Evolutionary conservation across 2,329 filamentous ascomycete genomes (phyloP).

Genomic region (Aspergillus melleus): DNA sequence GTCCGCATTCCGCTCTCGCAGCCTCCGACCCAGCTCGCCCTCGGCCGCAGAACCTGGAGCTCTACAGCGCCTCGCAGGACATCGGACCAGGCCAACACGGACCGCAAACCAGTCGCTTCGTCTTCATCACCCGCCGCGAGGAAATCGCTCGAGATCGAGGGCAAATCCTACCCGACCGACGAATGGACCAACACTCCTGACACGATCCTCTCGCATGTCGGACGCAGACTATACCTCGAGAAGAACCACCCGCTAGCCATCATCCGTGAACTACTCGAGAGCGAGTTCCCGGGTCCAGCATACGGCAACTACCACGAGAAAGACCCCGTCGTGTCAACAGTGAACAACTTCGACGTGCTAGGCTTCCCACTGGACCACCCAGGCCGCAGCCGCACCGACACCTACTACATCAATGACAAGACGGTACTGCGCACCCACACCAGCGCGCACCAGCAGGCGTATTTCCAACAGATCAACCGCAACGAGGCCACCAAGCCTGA

Average conservation of each 20-base stretch:
- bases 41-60: slow-evolving; percentile 31
- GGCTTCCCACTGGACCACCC: slow-evolving; percentile 87
- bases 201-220: slow-evolving; percentile 72
- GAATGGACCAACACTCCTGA: slow-evolving; percentile 81
- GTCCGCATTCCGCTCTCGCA: slow-evolving; percentile 23
- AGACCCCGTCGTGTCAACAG: slow-evolving; percentile 78
- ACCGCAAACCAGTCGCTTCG: slow-evolving; percentile 4
- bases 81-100: slow-evolving; percentile 13
- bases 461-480: slow-evolving; percentile 65
- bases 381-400: slow-evolving; percentile 83
- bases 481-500: slow-evolving; percentile 36
- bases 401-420: slow-evolving; percentile 86
- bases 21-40: slow-evolving; percentile 15
- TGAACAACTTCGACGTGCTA: slow-evolving; percentile 95
- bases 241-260: slow-evolving; percentile 87
- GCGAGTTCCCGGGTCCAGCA: slow-evolving; percentile 71
- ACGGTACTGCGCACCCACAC: slow-evolving; percentile 92
- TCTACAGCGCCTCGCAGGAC: slow-evolving; percentile 31
- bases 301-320: slow-evolving; percentile 77
- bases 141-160: slow-evolving; percentile 58
- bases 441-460: slow-evolving; percentile 87
- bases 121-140: not conserved
- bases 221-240: slow-evolving; percentile 83
- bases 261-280: slow-evolving; percentile 89
- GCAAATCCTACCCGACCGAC: slow-evolving; percentile 66